Conservation (phyloP, 2,329 filamentous ascomycete genomes). For the Pyrenochaeta sp. region DNA sequence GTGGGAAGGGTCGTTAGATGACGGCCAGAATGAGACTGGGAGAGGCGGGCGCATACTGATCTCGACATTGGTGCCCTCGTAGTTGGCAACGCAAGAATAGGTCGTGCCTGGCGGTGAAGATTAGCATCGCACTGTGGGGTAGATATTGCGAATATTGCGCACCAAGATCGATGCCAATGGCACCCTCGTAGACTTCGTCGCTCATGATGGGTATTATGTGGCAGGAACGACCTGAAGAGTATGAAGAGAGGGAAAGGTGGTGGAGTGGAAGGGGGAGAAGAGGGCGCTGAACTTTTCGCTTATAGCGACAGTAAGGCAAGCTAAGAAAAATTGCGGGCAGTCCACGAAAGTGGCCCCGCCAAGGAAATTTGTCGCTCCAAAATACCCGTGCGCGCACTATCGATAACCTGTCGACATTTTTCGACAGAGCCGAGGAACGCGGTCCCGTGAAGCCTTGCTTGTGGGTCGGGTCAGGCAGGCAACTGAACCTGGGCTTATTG, state of each 20-base stretch:
- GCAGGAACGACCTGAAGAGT: constrained; percentile 40
- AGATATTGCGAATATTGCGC: constrained; percentile 43
- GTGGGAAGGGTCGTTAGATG: constrained; percentile 34
- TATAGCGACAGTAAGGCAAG: constrained; percentile 2
- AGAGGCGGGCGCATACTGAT: constrained; percentile 73
- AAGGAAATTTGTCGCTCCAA: not conserved
- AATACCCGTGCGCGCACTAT: not conserved
- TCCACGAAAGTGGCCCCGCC: not conserved
- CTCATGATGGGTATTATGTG: constrained; percentile 72
- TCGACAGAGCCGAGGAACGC: not conserved
- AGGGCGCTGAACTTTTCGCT: constrained; percentile 31
- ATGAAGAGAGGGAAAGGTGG: constrained; percentile 38
- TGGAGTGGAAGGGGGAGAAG: constrained; percentile 42
- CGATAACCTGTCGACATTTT: not conserved
- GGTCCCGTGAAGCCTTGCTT: not conserved
- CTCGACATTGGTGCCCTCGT: constrained; percentile 99
- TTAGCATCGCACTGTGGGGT: constrained; percentile 45
- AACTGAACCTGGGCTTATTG: not conserved
- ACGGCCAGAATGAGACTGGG: constrained; percentile 6
- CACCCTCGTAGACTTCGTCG: constrained; percentile 99
- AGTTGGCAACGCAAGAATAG: constrained; percentile 99
- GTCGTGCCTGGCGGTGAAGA: constrained; percentile 78
- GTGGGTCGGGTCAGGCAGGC: not conserved
- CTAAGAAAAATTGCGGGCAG: constrained; percentile 1
- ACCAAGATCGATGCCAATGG: constrained; percentile 99